phyloP scores from a whole-genome alignment of 1,284 basidiomycete species.

The Cutaneotrichosporon spelunceum region DNA sequence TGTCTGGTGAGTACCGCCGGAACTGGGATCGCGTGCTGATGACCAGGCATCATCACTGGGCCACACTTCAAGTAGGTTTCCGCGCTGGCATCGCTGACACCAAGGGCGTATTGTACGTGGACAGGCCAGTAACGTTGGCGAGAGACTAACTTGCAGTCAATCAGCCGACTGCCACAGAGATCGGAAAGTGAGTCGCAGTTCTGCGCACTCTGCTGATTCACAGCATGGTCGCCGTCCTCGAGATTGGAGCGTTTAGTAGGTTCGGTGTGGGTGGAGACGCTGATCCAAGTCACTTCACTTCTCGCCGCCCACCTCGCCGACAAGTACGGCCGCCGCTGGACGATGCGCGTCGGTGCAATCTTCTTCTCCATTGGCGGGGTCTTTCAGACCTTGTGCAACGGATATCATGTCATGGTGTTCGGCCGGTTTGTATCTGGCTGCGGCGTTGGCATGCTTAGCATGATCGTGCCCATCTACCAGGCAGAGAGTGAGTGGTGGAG shows the following conservation, averaged over 20 bases:
- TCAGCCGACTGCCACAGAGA: conserved; percentile 61
- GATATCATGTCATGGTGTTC: conserved; percentile 80
- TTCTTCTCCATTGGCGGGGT: conserved; percentile 85
- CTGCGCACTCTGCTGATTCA: conserved; percentile 46
- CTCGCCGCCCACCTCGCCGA: conserved; percentile 86
- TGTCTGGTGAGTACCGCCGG: conserved; percentile 43
- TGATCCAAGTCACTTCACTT: conserved; percentile 71
- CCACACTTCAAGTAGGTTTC: conserved; percentile 67
- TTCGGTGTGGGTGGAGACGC: conserved; percentile 15
- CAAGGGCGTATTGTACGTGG: conserved; percentile 35
- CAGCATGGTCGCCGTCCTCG: conserved; percentile 88
- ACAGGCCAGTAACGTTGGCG: background rate
- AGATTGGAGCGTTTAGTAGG: conserved; percentile 86
- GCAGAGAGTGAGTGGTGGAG: conserved; percentile 26
- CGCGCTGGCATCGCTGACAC: conserved; percentile 9
- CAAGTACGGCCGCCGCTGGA: conserved; percentile 78
- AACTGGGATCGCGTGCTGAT: conserved; percentile 12
- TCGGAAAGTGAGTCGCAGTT: conserved; percentile 50
- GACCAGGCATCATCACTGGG: conserved; percentile 78
- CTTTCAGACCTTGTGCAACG: conserved; percentile 81
- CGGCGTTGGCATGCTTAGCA: conserved; percentile 89
- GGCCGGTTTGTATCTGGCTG: conserved; percentile 86
- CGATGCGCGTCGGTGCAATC: conserved; percentile 79
- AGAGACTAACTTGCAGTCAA: conserved; percentile 54
- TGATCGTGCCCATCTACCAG: conserved; percentile 93